These are phyloP conservation scores for Tulasnella sp. DNA, from an alignment of 768 basidiomycete species.

Conservation along the genomic window DNA sequence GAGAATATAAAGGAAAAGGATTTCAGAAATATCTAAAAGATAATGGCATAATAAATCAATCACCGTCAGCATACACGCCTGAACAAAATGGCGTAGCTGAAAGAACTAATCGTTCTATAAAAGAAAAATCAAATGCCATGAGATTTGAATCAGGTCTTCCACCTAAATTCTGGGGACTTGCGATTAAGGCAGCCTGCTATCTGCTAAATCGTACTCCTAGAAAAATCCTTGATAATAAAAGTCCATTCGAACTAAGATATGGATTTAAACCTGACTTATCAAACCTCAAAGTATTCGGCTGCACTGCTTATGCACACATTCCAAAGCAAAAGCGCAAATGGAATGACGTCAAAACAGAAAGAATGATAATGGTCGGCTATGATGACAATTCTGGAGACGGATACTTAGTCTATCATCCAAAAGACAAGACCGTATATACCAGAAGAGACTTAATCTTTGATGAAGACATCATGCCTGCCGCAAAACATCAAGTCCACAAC, in stretches of 20 bases:
- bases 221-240: slow-evolving; percentile 4
- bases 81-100: slow-evolving; percentile 14
- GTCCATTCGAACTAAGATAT: slow-evolving; percentile 17
- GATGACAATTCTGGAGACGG: slow-evolving; percentile 21
- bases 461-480: background rate
- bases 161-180: background rate
- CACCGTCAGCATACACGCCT: background rate
- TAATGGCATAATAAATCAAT: slow-evolving; percentile 16
- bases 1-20: slow-evolving; percentile 25
- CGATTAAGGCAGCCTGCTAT: slow-evolving; percentile 17
- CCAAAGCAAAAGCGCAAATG: slow-evolving; percentile 8
- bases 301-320: slow-evolving; percentile 17
- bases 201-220: slow-evolving; percentile 18
- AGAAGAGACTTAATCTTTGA: slow-evolving; percentile 22
- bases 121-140: background rate
- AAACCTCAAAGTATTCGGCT: slow-evolving; percentile 20
- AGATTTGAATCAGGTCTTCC: background rate
- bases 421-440: slow-evolving; percentile 13
- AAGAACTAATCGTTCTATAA: slow-evolving; percentile 1
- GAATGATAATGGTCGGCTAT: slow-evolving; percentile 23
- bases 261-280: slow-evolving; percentile 17
- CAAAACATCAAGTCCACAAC: background rate
- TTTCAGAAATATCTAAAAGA: slow-evolving; percentile 5
- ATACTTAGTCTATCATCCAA: slow-evolving; percentile 19
- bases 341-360: slow-evolving; percentile 15